Evolutionary conservation across 352 stramenopile species (phyloP), one percentile per base, ranked within the genome.

Genomic region (Globisporangium recalcitrans): DNA sequence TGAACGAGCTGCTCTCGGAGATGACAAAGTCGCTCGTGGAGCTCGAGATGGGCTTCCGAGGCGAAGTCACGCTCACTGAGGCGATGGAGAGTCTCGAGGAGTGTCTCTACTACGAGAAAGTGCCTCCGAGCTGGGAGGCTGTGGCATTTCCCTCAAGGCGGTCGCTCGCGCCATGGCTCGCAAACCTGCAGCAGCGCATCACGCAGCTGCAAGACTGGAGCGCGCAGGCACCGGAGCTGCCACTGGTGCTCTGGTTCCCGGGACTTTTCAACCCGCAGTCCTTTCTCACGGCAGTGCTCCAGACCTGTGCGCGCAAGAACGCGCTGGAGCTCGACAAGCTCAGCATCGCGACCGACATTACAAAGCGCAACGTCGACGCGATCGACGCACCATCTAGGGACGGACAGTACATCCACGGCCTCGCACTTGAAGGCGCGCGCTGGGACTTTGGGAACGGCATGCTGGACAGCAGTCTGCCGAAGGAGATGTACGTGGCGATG

Each of bases 401-500:
- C 40, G 93, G 93, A 2, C 90, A 95, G 36, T 98, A 95, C 64
- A 73, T 97, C 21, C 77, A 95, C 56, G 93, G 93, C 1, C 60
- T 98, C 16, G 87, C 75, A 8, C 82, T 98, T 14, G 92, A 98
- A 78, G 93, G 92, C 11, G 92, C 91, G 26, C 80, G 87, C 13
- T 98, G 88, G 88, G 87, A 97, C 60, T 57, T 93, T 1, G 69
- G 76, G 16, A 87, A 80, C 58, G 82, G 86, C 21, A 83, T 90
- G 32, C 75, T 98, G 27, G 88, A 96, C 52, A 70, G 64, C 31
- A 92, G 85, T 53, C 46, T 80, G 32, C 88, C 92, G 0, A 92
- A 96, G 74, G 91, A 98, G 65, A 95, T 98, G 77, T 91, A 94
- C 71, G 90, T 89, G 26, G 16, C 61, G 1, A 97, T 98, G 91